phyloP scores from a whole-genome alignment of 129 eudicot genomes.

The Chrysanthemum makinoi region DNA sequence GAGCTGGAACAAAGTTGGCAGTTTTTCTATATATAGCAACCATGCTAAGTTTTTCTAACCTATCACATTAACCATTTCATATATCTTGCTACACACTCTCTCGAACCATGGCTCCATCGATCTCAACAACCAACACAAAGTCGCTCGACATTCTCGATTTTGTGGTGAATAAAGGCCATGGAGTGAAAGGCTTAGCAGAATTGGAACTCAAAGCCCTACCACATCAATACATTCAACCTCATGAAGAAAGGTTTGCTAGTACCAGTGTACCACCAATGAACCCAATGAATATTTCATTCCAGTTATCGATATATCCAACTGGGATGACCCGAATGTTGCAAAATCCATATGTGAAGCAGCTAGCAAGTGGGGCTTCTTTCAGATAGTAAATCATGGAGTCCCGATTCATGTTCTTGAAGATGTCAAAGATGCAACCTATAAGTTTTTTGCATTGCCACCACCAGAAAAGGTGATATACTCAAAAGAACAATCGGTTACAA shows the following conservation, averaged over 20 bases:
- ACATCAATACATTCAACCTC: slow-evolving; percentile 6
- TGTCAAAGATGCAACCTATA: slow-evolving; percentile 52
- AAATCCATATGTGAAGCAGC: slow-evolving; percentile 52
- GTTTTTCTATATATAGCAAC: too few relatives aligned
- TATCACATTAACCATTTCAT: too few relatives aligned
- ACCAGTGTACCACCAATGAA: not conserved
- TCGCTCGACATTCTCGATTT: too few relatives aligned
- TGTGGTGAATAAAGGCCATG: slow-evolving; percentile 9
- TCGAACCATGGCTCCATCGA: too few relatives aligned
- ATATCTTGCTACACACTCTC: too few relatives aligned
- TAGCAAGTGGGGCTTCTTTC: slow-evolving; percentile 62
- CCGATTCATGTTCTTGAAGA: slow-evolving; percentile 49
- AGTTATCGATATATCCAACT: slow-evolving; percentile 38
- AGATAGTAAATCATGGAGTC: slow-evolving; percentile 63
- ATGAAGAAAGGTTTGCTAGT: not conserved
- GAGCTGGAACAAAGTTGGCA: too few relatives aligned
- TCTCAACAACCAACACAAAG: too few relatives aligned
- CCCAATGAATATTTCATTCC: not conserved
- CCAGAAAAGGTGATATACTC: slow-evolving; percentile 53
- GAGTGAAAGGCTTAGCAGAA: slow-evolving; percentile 12
- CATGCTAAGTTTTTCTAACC: too few relatives aligned
- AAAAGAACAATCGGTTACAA: slow-evolving; percentile 42
- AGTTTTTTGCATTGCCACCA: slow-evolving; percentile 43
- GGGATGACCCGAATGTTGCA: slow-evolving; percentile 45
- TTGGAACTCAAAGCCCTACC: not conserved